A percentile compares a stretch with the other conserved stretches of the same genome.
Evolutionary conservation across 2,329 filamentous ascomycete species (phyloP).

Genomic region (Diplodia mutila): DNA sequence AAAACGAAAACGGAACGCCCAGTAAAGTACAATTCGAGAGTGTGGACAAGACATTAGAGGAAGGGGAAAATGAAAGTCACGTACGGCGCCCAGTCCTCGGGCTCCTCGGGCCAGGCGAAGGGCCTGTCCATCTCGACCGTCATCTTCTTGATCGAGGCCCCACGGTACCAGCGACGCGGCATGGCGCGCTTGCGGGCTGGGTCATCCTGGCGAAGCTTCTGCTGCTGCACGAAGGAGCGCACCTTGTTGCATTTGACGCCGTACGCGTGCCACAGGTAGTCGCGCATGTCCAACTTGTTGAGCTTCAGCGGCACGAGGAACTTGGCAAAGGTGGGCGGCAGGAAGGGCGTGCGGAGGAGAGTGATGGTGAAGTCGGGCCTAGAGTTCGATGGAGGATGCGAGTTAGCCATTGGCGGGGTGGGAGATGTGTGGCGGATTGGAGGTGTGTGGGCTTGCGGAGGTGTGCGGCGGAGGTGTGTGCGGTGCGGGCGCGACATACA

Average conservation of each 20-base stretch:
- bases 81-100: constrained; percentile 63
- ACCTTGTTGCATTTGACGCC: constrained; percentile 71
- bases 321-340: constrained; percentile 78
- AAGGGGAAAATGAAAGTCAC: constrained; percentile 33
- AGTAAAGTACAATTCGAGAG: too few species aligned
- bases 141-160: constrained; percentile 84
- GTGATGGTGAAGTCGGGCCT: constrained; percentile 83
- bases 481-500: constrained; percentile 41
- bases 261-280: constrained; percentile 91
- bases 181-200: constrained; percentile 45
- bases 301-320: constrained; percentile 91
- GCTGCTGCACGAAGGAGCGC: constrained; percentile 78
- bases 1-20: too few species aligned
- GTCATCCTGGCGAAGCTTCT: constrained; percentile 61
- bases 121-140: constrained; percentile 85
- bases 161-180: constrained; percentile 67
- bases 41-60: too few species aligned
- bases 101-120: constrained; percentile 82
- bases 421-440: background rate
- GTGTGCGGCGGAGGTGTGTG: background rate
- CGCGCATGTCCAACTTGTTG: constrained; percentile 94
- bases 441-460: background rate
- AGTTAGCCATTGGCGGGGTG: background rate
- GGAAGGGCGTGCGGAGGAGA: constrained; percentile 72
- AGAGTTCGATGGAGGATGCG: constrained; percentile 17